Base-by-base conservation (phyloP, 192 early-diverging fungal species). In the Podila verticillata region DNA sequence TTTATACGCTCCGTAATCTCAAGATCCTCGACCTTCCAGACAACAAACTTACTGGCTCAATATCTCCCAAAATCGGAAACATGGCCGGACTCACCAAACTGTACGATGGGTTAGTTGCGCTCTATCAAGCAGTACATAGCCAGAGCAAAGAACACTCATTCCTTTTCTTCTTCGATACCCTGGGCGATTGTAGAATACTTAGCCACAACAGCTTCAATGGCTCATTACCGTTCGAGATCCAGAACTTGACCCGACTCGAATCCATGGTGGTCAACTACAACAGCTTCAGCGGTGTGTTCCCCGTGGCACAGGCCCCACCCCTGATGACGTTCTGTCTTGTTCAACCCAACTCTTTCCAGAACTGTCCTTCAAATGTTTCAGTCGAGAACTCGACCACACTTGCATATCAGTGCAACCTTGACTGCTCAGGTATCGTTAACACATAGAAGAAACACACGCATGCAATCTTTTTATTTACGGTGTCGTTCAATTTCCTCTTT, bases 391-490 rank as follows among this genome's bases (percentile, higher is more conserved):
- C 58, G 2, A 66, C 47, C 20, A 67, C 75, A 1, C 36, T 79
- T 35, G 69, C 75, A 3, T 72, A 79, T 58, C 75, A 66, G 32
- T 78, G 75, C 28, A 77, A 75, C 26, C 61, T 75, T 15, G 73
- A 65, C 31, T 74, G 72, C 31, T 57, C 56, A 61, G 72, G 72
- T 73, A 73, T 15, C 2, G 39, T 44, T 44, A 3, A 10, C 12
- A 44, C 39, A 15, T 15, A 17, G 39, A 44, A 44, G 13, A 44
- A 15, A 15, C 2, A 29, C 15, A 20, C 48, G 28, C 20, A 22
- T 44, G n/a, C 8, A n/a, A 8, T 34, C 32, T 7, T 20, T n/a
- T 32, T 36, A 3, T 36, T 65, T 8, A 48, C 61, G 4, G 36
- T 0, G 24, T 32, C 59, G 20, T 24, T 19, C n/a, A n/a, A 22